Evolutionary conservation across 805 yeast species (phyloP).

Genomic region (Yarrowia sp.): DNA sequence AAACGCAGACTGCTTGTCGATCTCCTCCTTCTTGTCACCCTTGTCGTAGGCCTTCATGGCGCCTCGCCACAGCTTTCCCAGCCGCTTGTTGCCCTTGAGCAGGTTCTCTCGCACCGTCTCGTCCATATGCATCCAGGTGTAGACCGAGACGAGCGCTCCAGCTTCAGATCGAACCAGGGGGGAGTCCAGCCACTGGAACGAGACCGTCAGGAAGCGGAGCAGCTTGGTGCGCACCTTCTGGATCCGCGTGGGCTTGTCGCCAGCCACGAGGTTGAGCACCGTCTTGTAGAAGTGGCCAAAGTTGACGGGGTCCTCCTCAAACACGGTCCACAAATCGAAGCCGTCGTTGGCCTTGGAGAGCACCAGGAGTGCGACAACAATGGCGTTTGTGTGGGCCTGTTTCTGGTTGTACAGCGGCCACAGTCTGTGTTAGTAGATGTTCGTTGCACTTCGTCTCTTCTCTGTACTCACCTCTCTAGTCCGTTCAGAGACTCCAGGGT

Average conservation of each 20-base stretch:
- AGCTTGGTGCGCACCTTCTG: conserved; percentile 28
- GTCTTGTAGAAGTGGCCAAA: conserved; percentile 39
- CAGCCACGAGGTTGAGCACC: conserved; percentile 36
- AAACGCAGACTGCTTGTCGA: neutral
- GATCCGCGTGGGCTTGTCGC: conserved; percentile 7
- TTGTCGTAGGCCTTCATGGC: conserved; percentile 32
- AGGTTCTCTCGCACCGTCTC: conserved; percentile 29
- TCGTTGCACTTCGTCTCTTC: too few species aligned
- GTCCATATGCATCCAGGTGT: conserved; percentile 40
- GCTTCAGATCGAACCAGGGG: conserved; percentile 33
- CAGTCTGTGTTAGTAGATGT: conserved; percentile 8
- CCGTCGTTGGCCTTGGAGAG: conserved; percentile 10
- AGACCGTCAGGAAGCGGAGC: conserved; percentile 34
- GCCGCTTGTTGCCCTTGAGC: conserved; percentile 30
- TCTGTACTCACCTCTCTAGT: conserved; percentile 9
- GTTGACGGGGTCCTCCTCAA: conserved; percentile 33
- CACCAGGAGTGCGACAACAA: conserved; percentile 2
- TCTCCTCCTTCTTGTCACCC: conserved; percentile 31
- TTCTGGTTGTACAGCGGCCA: conserved; percentile 11
- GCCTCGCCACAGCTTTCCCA: conserved; percentile 34
- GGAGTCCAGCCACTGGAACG: conserved; percentile 34
- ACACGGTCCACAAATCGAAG: conserved; percentile 28
- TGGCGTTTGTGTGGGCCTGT: neutral
- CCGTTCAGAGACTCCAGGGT: conserved; percentile 22
- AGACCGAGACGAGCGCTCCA: conserved; percentile 40